Conservation (phyloP, 768 basidiomycete species). For the Crucibulum laeve region DNA sequence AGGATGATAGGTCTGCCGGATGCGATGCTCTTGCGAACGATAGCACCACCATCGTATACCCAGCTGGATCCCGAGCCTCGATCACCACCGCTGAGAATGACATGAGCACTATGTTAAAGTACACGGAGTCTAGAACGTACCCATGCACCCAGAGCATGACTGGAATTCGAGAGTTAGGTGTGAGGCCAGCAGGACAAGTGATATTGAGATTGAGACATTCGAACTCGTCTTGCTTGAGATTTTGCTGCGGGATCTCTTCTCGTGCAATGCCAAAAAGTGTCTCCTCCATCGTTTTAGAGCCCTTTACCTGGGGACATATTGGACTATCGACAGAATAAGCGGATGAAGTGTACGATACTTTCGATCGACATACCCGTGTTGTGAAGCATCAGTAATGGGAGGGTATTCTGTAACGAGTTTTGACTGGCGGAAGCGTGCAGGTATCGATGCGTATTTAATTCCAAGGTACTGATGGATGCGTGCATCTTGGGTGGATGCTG, state of each 20-base stretch:
- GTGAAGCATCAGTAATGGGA: conserved; percentile 55
- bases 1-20: conserved; percentile 64
- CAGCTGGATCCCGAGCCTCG: conserved; percentile 73
- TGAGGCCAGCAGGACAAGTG: conserved; percentile 62
- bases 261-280: conserved; percentile 55
- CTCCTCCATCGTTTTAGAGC: conserved; percentile 47
- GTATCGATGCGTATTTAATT: conserved; percentile 72
- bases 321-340: conserved; percentile 38
- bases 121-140: conserved; percentile 33
- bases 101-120: conserved; percentile 5
- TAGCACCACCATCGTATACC: conserved; percentile 69
- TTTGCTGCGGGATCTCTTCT: conserved; percentile 48
- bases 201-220: conserved; percentile 80
- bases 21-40: conserved; percentile 65
- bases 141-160: conserved; percentile 90
- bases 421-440: conserved; percentile 75
- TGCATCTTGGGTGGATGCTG: conserved; percentile 48
- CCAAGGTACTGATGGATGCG: conserved; percentile 72
- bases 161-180: conserved; percentile 50
- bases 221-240: conserved; percentile 65
- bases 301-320: conserved; percentile 65
- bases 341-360: conserved; percentile 1
- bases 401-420: conserved; percentile 55
- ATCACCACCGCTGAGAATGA: conserved; percentile 55
- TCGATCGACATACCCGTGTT: conserved; percentile 50